Evolutionary conservation across 352 stramenopile species (phyloP).

Genomic region (Nothophytophthora sp.): DNA sequence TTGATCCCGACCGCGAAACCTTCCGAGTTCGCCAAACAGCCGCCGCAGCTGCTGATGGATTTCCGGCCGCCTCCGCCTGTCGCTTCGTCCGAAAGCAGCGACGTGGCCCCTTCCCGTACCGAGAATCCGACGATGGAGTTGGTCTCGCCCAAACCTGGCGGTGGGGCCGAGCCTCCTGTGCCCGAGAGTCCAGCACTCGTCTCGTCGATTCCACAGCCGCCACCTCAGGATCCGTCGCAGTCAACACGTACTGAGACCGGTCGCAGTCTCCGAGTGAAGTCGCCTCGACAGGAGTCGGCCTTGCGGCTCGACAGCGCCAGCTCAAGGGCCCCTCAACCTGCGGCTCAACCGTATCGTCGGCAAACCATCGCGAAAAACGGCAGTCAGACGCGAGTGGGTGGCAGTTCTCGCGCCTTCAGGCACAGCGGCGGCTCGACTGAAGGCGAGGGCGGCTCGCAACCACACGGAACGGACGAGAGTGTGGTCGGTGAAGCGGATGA

Average conservation of each 20-base stretch:
- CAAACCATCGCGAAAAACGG: constrained; percentile 5
- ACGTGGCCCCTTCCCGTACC: too few relatives aligned
- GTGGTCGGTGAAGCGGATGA: background rate
- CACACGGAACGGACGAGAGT: constrained; percentile 3
- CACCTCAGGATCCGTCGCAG: background rate
- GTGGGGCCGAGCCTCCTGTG: too few relatives aligned
- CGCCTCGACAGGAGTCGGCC: background rate
- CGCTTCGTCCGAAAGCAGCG: background rate
- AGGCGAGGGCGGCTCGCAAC: constrained; percentile 8
- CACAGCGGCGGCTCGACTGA: background rate
- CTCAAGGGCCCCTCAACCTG: background rate
- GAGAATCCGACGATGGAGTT: too few relatives aligned
- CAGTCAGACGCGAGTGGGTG: constrained; percentile 5
- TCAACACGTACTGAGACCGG: background rate
- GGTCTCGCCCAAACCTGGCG: too few relatives aligned
- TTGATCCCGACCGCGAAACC: background rate
- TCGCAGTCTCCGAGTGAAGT: background rate
- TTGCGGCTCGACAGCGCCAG: background rate
- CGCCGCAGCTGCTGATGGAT: background rate
- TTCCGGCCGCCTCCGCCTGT: background rate
- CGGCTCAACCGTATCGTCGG: constrained; percentile 2
- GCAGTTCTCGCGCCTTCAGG: background rate
- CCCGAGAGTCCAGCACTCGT: too few relatives aligned
- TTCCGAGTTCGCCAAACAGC: background rate
- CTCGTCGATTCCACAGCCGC: background rate